Percentiles rank a stretch among this genome's conserved stretches.
Conservation (phyloP, 805 yeast genomes). For the Lachancea mirantina region DNA sequence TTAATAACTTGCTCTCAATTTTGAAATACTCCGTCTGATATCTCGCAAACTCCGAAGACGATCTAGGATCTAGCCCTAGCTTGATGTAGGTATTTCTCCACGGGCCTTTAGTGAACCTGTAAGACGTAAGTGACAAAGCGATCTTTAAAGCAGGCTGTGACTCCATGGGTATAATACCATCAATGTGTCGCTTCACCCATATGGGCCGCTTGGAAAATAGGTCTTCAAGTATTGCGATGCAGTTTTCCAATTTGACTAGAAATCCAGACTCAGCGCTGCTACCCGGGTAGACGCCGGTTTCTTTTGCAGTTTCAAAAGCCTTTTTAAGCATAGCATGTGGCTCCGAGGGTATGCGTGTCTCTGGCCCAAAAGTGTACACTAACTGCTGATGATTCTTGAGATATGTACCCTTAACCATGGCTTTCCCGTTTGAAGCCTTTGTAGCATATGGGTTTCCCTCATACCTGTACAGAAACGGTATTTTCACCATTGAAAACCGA, state of each 20-base stretch:
- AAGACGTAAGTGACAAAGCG: slow-evolving; percentile 81
- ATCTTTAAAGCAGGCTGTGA: slow-evolving; percentile 45
- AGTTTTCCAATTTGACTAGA: slow-evolving; percentile 25
- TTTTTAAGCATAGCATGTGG: slow-evolving; percentile 45
- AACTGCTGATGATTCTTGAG: slow-evolving; percentile 37
- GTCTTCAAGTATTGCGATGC: slow-evolving; percentile 26
- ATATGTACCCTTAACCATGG: slow-evolving; percentile 38
- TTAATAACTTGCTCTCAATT: slow-evolving; percentile 25
- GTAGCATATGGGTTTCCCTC: slow-evolving; percentile 59
- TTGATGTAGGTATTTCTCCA: slow-evolving; percentile 84
- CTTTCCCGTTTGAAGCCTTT: slow-evolving; percentile 48
- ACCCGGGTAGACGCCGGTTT: slow-evolving; percentile 29
- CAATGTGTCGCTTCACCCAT: slow-evolving; percentile 75
- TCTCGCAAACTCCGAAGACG: slow-evolving; percentile 44
- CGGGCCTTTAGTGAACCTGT: slow-evolving; percentile 81
- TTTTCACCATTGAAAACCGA: slow-evolving; percentile 62
- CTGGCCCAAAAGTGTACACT: slow-evolving; percentile 41
- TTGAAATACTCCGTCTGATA: slow-evolving; percentile 84
- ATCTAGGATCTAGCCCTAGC: slow-evolving; percentile 72
- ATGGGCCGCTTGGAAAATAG: slow-evolving; percentile 69
- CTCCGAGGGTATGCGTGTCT: slow-evolving; percentile 38
- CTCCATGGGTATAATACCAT: slow-evolving; percentile 43
- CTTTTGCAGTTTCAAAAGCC: slow-evolving; percentile 36
- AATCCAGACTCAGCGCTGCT: slow-evolving; percentile 29
- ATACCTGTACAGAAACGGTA: slow-evolving; percentile 74